Evolutionary conservation across 1,139 yeast genomes (phyloP).

Genomic region (Saccharomycopsis hybrid): DNA sequence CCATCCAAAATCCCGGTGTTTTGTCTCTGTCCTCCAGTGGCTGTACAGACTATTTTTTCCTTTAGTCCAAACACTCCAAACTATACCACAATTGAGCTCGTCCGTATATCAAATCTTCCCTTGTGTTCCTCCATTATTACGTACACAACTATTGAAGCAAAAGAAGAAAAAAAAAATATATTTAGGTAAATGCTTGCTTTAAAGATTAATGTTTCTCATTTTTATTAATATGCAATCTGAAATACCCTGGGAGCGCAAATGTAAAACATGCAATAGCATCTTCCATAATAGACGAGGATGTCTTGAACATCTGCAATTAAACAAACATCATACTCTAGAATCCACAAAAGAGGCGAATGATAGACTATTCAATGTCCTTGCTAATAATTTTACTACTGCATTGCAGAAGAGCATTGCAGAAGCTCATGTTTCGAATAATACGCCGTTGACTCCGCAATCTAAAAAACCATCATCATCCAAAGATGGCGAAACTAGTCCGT

Average conservation of each 20-base stretch:
- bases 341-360: constrained; percentile 13
- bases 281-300: constrained; percentile 7
- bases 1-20: too few relatives aligned
- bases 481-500: neutral
- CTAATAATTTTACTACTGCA: constrained; percentile 6
- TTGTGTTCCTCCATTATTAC: too few relatives aligned
- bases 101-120: too few relatives aligned
- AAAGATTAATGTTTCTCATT: constrained; percentile 8
- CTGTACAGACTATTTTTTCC: too few relatives aligned
- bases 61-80: too few relatives aligned
- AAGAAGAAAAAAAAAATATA: too few relatives aligned
- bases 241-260: constrained; percentile 10
- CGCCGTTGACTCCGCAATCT: neutral
- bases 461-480: neutral
- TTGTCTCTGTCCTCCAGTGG: too few relatives aligned
- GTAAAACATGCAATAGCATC: constrained; percentile 14
- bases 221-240: constrained; percentile 12
- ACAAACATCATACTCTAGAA: constrained; percentile 9
- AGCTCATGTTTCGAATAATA: neutral
- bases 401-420: neutral
- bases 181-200: too few relatives aligned
- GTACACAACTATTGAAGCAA: too few relatives aligned
- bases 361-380: constrained; percentile 11
- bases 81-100: too few relatives aligned
- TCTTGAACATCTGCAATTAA: constrained; percentile 6